A percentile compares a stretch with the other conserved stretches of the same genome.
Evolutionary conservation across 202 grass and related monocot genomes (phyloP).

Genomic region (Zoysia matrella): DNA sequence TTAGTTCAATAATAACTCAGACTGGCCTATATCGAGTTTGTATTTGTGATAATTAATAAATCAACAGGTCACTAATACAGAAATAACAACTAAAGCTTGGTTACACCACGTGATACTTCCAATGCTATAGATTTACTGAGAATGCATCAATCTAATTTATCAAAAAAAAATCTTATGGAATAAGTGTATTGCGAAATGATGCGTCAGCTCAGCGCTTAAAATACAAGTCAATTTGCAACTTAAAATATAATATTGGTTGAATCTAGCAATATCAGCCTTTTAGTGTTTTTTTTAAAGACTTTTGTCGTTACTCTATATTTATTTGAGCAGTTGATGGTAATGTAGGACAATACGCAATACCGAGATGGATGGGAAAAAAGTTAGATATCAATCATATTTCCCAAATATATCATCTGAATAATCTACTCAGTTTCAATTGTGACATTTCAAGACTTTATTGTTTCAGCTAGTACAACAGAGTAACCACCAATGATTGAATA

Average conservation of each 20-base stretch:
- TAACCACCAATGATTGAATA: slow-evolving; percentile 15
- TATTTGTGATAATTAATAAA: slow-evolving; percentile 23
- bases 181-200: no score
- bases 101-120: background rate
- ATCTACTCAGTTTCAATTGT: background rate
- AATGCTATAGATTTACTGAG: background rate
- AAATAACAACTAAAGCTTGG: background rate
- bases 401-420: background rate
- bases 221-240: no score
- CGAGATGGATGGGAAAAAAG: background rate
- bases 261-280: background rate
- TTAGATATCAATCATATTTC: background rate
- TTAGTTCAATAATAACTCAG: slow-evolving; percentile 26
- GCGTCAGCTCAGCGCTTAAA: no score
- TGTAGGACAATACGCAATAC: background rate
- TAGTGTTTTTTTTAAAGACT: background rate
- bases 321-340: background rate
- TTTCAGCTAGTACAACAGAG: background rate
- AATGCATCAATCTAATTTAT: background rate
- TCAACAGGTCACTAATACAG: background rate
- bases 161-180: background rate
- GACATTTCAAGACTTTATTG: background rate
- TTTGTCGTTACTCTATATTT: background rate
- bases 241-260: background rate
- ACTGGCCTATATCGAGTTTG: background rate